Conservation (phyloP, 1,139 yeast genomes). For the Blastobotrys petasosporus region DNA sequence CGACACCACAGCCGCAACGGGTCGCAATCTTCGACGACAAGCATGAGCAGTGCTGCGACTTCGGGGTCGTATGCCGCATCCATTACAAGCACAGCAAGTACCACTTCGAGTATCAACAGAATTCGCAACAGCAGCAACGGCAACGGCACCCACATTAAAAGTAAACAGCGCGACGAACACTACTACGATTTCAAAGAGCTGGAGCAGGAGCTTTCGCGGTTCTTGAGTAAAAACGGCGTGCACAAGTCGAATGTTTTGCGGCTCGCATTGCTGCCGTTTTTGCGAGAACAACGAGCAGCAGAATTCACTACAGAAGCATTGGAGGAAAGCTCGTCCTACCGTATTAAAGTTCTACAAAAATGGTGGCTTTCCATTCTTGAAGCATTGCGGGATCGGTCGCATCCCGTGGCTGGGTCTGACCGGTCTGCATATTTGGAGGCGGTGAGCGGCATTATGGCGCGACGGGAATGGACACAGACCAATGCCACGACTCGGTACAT, state of each 20-base stretch:
- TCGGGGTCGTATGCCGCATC: too few relatives aligned
- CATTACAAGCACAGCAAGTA: too few relatives aligned
- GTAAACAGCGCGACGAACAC: slow-evolving; percentile 1
- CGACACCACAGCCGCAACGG: too few relatives aligned
- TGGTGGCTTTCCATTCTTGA: slow-evolving; percentile 66
- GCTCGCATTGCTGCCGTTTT: slow-evolving; percentile 58
- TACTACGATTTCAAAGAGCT: slow-evolving; percentile 23
- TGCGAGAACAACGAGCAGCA: slow-evolving; percentile 37
- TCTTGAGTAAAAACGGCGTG: slow-evolving; percentile 45
- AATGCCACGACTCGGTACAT: slow-evolving; percentile 13
- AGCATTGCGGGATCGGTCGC: slow-evolving; percentile 34
- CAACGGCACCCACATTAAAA: not conserved
- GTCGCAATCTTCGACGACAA: too few relatives aligned
- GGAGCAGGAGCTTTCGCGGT: slow-evolving; percentile 26
- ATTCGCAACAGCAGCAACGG: not conserved
- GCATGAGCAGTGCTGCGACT: too few relatives aligned
- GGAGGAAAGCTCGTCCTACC: slow-evolving; percentile 27
- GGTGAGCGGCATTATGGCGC: slow-evolving; percentile 56
- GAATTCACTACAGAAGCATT: slow-evolving; percentile 31
- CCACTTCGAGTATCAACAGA: too few relatives aligned
- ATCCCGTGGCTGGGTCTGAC: slow-evolving; percentile 45
- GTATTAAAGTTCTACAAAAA: slow-evolving; percentile 40
- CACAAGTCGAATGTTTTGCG: slow-evolving; percentile 62
- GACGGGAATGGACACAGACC: slow-evolving; percentile 52
- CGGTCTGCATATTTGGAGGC: slow-evolving; percentile 70